These are phyloP conservation scores for Ascoidea asiatica DNA, from an alignment of 805 yeast genomes.

Conservation along the genomic window DNA sequence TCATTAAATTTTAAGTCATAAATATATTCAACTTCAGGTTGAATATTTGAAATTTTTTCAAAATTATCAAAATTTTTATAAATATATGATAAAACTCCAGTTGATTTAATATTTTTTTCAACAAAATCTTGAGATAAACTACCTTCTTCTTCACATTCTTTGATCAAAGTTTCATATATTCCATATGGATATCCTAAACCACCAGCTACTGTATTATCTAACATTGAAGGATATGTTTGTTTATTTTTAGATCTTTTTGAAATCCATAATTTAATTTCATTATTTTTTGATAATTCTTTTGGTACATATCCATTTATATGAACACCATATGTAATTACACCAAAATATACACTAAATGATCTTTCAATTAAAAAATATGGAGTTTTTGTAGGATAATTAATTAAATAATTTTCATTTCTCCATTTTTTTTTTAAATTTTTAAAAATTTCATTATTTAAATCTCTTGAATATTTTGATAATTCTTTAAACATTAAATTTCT, in stretches of 20 bases:
- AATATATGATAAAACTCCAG: constrained; percentile 61
- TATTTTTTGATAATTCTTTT: constrained; percentile 22
- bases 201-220: constrained; percentile 93
- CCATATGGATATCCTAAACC: constrained; percentile 81
- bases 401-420: constrained; percentile 75
- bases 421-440: constrained; percentile 43
- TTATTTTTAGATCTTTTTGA: constrained; percentile 70
- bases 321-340: constrained; percentile 82
- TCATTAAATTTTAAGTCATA: constrained; percentile 54
- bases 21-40: constrained; percentile 79
- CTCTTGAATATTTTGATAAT: constrained; percentile 29
- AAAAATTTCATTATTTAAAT: constrained; percentile 16
- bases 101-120: constrained; percentile 25
- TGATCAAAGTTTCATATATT: constrained; percentile 59
- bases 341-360: constrained; percentile 67
- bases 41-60: constrained; percentile 45
- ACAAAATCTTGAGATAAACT: constrained; percentile 50
- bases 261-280: constrained; percentile 55
- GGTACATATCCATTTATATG: constrained; percentile 74
- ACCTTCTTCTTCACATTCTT: constrained; percentile 88
- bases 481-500: constrained; percentile 26
- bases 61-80: constrained; percentile 24
- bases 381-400: constrained; percentile 38
- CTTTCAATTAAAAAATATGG: constrained; percentile 70
- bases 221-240: constrained; percentile 80